These are phyloP conservation scores for Phialophora chinensis DNA, from an alignment of 2,329 filamentous ascomycete species.

Conservation along the genomic window DNA sequence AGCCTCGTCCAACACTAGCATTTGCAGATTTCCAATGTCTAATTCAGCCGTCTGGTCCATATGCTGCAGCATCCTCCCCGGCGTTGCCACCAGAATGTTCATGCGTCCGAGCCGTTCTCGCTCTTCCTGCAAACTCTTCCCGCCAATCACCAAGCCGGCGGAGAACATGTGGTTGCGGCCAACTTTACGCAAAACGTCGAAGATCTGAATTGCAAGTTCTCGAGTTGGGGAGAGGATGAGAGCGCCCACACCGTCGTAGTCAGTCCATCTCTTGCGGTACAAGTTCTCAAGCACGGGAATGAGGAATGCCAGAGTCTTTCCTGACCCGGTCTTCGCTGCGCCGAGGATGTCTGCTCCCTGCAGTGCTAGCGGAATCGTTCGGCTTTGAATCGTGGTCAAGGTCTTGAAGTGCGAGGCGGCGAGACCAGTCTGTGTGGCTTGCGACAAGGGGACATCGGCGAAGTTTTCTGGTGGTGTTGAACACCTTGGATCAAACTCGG, in stretches of 20 bases:
- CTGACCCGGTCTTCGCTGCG: slow-evolving; percentile 92
- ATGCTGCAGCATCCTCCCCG: slow-evolving; percentile 93
- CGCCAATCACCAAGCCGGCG: slow-evolving; percentile 90
- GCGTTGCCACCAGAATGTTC: slow-evolving; percentile 97
- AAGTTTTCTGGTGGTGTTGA: slow-evolving; percentile 69
- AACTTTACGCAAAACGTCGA: slow-evolving; percentile 88
- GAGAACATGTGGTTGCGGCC: slow-evolving; percentile 89
- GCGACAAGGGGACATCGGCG: slow-evolving; percentile 82
- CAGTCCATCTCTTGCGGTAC: slow-evolving; percentile 86
- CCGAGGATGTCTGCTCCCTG: slow-evolving; percentile 88
- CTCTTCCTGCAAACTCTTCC: slow-evolving; percentile 87
- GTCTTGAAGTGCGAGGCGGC: slow-evolving; percentile 86
- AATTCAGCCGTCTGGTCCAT: slow-evolving; percentile 91
- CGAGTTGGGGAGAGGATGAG: slow-evolving; percentile 92
- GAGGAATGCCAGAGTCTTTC: slow-evolving; percentile 93
- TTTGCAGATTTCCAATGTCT: slow-evolving; percentile 86
- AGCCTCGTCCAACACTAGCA: slow-evolving; percentile 92
- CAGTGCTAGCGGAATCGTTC: slow-evolving; percentile 85
- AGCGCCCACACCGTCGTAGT: slow-evolving; percentile 87
- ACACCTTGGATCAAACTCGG: slow-evolving; percentile 50
- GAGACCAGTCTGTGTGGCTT: slow-evolving; percentile 77
- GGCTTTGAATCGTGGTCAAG: slow-evolving; percentile 88
- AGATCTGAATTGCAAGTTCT: slow-evolving; percentile 95
- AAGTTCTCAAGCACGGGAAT: slow-evolving; percentile 91
- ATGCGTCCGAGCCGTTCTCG: slow-evolving; percentile 83